Evolutionary conservation across 495 filamentous ascomycete species (phyloP), one percentile per base, ranked within the genome.

Genomic region (Annulohypoxylon bovei): DNA sequence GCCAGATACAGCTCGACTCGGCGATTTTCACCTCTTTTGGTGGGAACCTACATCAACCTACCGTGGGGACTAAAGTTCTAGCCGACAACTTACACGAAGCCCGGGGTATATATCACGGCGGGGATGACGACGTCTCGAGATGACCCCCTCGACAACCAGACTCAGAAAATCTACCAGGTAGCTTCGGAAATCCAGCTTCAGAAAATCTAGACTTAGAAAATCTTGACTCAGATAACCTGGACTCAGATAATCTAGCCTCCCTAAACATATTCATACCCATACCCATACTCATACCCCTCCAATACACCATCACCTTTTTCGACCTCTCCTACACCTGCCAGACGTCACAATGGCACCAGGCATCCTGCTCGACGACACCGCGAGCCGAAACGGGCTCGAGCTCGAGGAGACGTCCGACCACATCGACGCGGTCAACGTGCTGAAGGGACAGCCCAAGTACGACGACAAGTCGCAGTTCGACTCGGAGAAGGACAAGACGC

Each of bases 341-440:
- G 25, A 56, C 11, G 61, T 55, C 66, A 72, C 60, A 61, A 77
- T 77, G 75, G 73, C 73, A 46, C 73, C 75, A 27, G 70, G 73
- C 16, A 59, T 69, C 49, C 62, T 77, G 9, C 9, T 67, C 7
- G 75, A 77, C 28, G 75, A 75, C 9, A 74, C 71, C 62, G 71
- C 60, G 42, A 66, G 68, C n/a, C 84, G 88, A 27, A 86, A 91
- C 73, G 92, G 92, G 23, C 85, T 88, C 6, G 87, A 86, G n/a
- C 87, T 97, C n/a, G 92, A 95, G 76, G 86, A 86, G 28, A 87
- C 89, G 32, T 95, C 92, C 2, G 93, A 95, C 79, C 84, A 86
- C 75, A 89, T 97, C 74, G 92, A 97, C 81, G 82, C 84, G 1
- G 88, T 95, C 82, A 96, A 97, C 81, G 81, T 93, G 37, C 82